Evolutionary conservation across 1,284 basidiomycete species (phyloP).

Genomic region (Phylloboletellus chloephorus): DNA sequence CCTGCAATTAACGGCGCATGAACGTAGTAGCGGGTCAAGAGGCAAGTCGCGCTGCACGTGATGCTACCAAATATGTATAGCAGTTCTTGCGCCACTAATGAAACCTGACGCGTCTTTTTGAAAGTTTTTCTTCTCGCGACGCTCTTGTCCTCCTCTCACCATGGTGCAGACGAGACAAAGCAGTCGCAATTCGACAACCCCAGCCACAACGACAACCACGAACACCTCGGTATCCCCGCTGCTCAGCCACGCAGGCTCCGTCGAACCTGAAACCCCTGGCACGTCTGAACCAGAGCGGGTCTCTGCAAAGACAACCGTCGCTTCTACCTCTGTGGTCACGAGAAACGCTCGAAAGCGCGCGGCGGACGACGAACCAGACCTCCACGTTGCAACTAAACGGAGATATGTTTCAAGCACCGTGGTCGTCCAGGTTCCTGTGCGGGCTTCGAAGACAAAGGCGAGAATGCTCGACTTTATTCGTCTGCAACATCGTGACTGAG

Average conservation of each 20-base stretch:
- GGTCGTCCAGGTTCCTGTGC: slow-evolving; percentile 43
- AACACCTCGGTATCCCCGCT: slow-evolving; percentile 25
- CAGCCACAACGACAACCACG: slow-evolving; percentile 26
- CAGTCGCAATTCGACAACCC: slow-evolving; percentile 14
- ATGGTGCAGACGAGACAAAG: slow-evolving; percentile 24
- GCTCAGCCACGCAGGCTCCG: slow-evolving; percentile 22
- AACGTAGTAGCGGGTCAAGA: too few relatives aligned
- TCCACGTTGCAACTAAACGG: slow-evolving; percentile 37
- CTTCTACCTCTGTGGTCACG: slow-evolving; percentile 5
- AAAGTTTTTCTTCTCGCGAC: slow-evolving; percentile 18
- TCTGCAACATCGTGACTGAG: slow-evolving; percentile 11
- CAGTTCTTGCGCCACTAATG: slow-evolving; percentile 23
- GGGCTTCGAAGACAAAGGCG: slow-evolving; percentile 35
- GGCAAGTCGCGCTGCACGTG: slow-evolving; percentile 27
- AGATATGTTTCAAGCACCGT: slow-evolving; percentile 36
- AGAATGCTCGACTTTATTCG: slow-evolving; percentile 8
- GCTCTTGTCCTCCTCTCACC: slow-evolving; percentile 11
- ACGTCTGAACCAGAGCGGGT: slow-evolving; percentile 37
- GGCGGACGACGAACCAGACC: slow-evolving; percentile 27
- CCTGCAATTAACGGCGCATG: too few relatives aligned
- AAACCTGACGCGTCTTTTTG: slow-evolving; percentile 24
- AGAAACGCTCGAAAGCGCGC: slow-evolving; percentile 30
- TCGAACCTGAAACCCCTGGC: slow-evolving; percentile 37
- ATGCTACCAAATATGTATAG: slow-evolving; percentile 3
- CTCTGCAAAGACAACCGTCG: slow-evolving; percentile 7